Base-by-base conservation (phyloP, 176 grass and related monocot species). In the Rhynchospora breviuscula region DNA sequence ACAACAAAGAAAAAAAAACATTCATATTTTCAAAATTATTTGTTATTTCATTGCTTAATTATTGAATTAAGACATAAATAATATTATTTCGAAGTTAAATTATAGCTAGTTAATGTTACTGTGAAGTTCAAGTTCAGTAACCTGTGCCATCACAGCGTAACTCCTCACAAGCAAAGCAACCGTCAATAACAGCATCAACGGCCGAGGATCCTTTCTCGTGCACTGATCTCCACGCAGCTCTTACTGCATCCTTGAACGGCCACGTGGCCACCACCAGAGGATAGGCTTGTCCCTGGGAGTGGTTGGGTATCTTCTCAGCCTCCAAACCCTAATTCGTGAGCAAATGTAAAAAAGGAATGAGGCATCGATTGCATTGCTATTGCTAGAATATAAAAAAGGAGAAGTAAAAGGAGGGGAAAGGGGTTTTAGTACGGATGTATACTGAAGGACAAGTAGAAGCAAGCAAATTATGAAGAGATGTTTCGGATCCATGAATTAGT, bases 221-320 rank as follows among this genome's bases (percentile, higher is more conserved):
- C n/a, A 67, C 68, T 2, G 86, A 86, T 1, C 79, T 82, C 95
- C 92, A 95, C 7, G 92, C 89, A 3, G 88, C 91, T 78, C 86
- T 84, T 51, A 91, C 91, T 3, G 89, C 95, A 68, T 93, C 92
- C 45, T 87, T 80, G 58, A 95, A 98, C 2, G 91, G 91, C 93
- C 93, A 98, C 71, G 93, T 98, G 91, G 87, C 85, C 23, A 98
- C 91, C 82, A 93, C 93, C 69, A 95, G 49, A 44, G 92, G 91
- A 54, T 86, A 88, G 26, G 44, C 17, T 51, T 22, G 65, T 54
- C 29, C 53, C 33, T 0, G 51, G 12, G 26, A 29, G n/a, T n/a
- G n/a, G n/a, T 59, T 35, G 75, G 15, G 4, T 14, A 54, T 81
- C 33, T 19, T 29, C 18, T 63, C 78, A 60, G 22, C 31, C 73